These are phyloP conservation scores for Asterochloris erici DNA, from an alignment of 139 green algal genomes.

Conservation along the genomic window DNA sequence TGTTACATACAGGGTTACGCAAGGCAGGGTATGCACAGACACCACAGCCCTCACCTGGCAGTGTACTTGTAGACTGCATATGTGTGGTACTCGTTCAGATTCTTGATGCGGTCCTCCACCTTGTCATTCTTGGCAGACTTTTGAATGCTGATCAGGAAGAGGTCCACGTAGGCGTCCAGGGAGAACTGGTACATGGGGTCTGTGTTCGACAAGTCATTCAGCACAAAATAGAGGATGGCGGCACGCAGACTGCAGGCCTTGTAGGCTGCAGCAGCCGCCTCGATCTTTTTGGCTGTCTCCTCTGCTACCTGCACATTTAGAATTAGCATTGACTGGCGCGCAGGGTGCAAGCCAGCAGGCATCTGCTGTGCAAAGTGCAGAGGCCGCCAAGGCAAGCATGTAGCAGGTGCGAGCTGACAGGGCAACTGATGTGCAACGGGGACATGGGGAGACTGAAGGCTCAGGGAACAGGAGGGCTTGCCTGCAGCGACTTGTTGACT, in stretches of 20 bases:
- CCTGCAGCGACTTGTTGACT: constrained; percentile 54
- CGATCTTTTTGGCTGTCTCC: constrained; percentile 73
- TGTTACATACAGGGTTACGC: no score
- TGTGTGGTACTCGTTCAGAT: constrained; percentile 84
- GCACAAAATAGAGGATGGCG: constrained; percentile 75
- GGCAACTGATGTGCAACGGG: neutral
- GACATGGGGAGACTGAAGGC: neutral
- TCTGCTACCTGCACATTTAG: constrained; percentile 50
- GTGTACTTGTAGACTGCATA: constrained; percentile 87
- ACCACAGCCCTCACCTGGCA: constrained; percentile 17
- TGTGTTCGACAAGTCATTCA: constrained; percentile 71
- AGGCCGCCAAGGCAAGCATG: neutral
- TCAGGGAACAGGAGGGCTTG: neutral
- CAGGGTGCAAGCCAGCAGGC: no score
- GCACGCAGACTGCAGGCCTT: constrained; percentile 63
- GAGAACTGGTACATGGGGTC: constrained; percentile 92
- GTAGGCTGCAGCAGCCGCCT: constrained; percentile 60
- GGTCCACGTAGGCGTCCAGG: constrained; percentile 77
- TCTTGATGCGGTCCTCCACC: constrained; percentile 71
- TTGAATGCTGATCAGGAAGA: constrained; percentile 71
- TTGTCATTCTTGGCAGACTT: constrained; percentile 44
- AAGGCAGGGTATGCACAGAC: neutral
- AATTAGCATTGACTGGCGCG: neutral
- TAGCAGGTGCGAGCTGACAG: neutral
- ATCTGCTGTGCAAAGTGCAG: no score